Evolutionary conservation across 768 basidiomycete genomes (phyloP).

Genomic region (Chalciporus pseudorubinellus): DNA sequence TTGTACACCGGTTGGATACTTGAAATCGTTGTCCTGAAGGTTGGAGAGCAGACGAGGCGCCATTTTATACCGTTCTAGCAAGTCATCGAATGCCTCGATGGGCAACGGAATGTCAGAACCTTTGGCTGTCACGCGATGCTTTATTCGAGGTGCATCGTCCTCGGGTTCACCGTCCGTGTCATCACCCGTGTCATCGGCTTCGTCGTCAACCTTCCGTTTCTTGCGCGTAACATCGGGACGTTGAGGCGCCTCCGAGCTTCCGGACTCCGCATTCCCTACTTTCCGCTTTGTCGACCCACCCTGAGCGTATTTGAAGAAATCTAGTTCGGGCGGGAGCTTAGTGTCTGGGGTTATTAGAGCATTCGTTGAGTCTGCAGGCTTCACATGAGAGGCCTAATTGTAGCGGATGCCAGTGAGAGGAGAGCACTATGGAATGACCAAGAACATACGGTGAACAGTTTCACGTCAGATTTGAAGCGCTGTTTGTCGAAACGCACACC

Average conservation of each 20-base stretch:
- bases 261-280: conserved; percentile 17
- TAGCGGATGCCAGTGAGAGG: neutral
- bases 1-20: conserved; percentile 77
- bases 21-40: conserved; percentile 57
- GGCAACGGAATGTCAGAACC: conserved; percentile 66
- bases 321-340: conserved; percentile 72
- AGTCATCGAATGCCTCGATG: conserved; percentile 54
- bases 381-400: conserved; percentile 25
- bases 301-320: conserved; percentile 89
- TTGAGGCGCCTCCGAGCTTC: conserved; percentile 11
- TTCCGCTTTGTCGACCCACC: conserved; percentile 55
- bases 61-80: conserved; percentile 57
- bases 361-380: conserved; percentile 22
- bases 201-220: conserved; percentile 31
- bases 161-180: conserved; percentile 22
- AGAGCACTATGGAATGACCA: neutral
- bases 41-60: conserved; percentile 63
- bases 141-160: conserved; percentile 27
- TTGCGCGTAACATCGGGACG: conserved; percentile 16
- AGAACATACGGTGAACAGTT: conserved; percentile 61
- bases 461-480: conserved; percentile 65
- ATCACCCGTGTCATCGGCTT: conserved; percentile 20
- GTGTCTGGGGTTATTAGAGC: conserved; percentile 31
- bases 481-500: conserved; percentile 80
- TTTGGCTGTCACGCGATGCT: conserved; percentile 72